Evolutionary conservation across 495 filamentous ascomycete species (phyloP).

Genomic region (Daldinia grandis): DNA sequence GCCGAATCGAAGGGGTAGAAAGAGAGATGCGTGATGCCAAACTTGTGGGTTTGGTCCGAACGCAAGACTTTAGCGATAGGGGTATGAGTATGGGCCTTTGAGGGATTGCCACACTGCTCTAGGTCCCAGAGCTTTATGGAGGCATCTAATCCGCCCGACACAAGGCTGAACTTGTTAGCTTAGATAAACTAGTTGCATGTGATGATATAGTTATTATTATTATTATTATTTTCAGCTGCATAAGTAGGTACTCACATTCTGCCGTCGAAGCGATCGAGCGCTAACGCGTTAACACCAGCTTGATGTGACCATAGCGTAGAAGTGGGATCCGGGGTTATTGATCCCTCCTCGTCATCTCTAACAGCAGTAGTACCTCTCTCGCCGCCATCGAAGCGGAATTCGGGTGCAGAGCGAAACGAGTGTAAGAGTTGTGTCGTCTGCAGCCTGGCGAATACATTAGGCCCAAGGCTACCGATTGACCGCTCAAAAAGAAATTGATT

Average conservation of each 20-base stretch:
- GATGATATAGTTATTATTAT: background rate
- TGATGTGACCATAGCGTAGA: slow-evolving; percentile 67
- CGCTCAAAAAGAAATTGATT: slow-evolving; percentile 80
- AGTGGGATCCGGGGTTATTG: slow-evolving; percentile 32
- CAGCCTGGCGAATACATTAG: slow-evolving; percentile 67
- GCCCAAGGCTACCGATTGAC: slow-evolving; percentile 68
- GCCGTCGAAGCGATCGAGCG: slow-evolving; percentile 79
- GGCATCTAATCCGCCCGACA: slow-evolving; percentile 84
- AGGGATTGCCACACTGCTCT: slow-evolving; percentile 57
- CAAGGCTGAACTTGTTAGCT: slow-evolving; percentile 61
- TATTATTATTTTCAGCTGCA: background rate
- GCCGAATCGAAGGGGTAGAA: slow-evolving; percentile 89
- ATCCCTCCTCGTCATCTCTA: slow-evolving; percentile 26
- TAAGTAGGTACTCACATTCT: slow-evolving; percentile 66
- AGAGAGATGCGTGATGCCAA: slow-evolving; percentile 81
- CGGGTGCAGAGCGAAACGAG: slow-evolving; percentile 67
- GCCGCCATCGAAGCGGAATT: slow-evolving; percentile 72
- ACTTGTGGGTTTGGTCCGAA: slow-evolving; percentile 63
- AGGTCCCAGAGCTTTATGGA: slow-evolving; percentile 87
- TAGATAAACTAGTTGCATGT: slow-evolving; percentile 2
- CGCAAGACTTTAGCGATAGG: slow-evolving; percentile 54
- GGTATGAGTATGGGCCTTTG: slow-evolving; percentile 55
- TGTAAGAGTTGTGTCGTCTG: slow-evolving; percentile 65
- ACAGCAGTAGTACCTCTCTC: slow-evolving; percentile 46
- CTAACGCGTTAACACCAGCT: slow-evolving; percentile 77